These are phyloP conservation scores for Cryphonectria nitschkei DNA, from an alignment of 2,329 filamentous ascomycete genomes.

Conservation along the genomic window DNA sequence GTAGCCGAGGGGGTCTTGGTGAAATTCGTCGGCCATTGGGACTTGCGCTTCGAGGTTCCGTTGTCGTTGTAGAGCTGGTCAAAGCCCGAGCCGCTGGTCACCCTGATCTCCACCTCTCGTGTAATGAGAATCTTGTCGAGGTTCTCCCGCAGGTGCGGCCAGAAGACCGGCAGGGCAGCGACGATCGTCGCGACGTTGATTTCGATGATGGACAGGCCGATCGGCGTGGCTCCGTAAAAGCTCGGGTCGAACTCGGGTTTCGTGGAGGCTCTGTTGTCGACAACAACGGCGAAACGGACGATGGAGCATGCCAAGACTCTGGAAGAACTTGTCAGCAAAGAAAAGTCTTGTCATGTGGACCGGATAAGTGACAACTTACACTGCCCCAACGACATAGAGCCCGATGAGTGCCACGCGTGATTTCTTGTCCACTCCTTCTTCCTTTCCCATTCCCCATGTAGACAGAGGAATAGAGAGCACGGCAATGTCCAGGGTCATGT, in stretches of 20 bases:
- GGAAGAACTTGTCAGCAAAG: not conserved
- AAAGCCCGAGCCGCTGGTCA: conserved; percentile 14
- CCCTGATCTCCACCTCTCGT: conserved; percentile 33
- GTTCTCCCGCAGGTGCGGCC: conserved; percentile 34
- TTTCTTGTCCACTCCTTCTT: conserved; percentile 13
- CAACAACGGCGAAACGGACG: conserved; percentile 32
- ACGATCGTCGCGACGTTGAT: conserved; percentile 36
- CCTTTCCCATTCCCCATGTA: conserved; percentile 19
- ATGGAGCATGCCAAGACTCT: conserved; percentile 33
- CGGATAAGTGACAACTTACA: conserved; percentile 26
- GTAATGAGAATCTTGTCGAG: conserved; percentile 36
- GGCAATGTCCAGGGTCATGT: conserved; percentile 23
- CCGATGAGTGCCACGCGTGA: conserved; percentile 14
- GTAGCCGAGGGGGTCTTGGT: not conserved
- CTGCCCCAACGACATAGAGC: conserved; percentile 21
- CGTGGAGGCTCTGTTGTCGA: conserved; percentile 30
- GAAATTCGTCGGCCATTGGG: not conserved
- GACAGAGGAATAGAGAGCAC: conserved; percentile 21
- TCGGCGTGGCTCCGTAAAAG: conserved; percentile 34
- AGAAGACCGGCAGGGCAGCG: conserved; percentile 37
- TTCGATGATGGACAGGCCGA: conserved; percentile 35
- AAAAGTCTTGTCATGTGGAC: not conserved
- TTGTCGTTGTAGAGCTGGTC: not conserved
- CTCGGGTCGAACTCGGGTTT: conserved; percentile 35
- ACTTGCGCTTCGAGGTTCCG: not conserved